Base-by-base conservation (phyloP, 1,284 basidiomycete genomes). In the Meripilus lineatus region DNA sequence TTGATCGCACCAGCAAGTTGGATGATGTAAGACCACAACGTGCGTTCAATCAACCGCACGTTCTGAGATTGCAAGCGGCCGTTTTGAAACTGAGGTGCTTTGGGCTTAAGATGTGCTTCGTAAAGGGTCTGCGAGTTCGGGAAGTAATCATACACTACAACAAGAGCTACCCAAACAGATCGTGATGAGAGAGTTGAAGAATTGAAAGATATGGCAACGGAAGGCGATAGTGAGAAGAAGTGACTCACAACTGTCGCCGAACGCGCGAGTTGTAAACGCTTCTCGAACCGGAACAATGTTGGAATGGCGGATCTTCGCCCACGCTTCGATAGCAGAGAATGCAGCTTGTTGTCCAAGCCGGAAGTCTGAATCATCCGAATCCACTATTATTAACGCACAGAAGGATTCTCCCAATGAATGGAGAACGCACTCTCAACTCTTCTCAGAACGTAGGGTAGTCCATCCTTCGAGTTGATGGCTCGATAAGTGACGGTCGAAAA, bases 191-290 rank as follows among this genome's bases (percentile, higher is more conserved):
- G 15, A 32, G 25, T 30, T 30, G n/a, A n/a, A 30, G 8, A 8
- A 10, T 30, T n/a, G 28, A 8, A 10, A n/a, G 28, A 30, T 8
- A 30, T 30, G 8, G 28, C 8, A n/a, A n/a, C n/a, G n/a, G n/a
- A n/a, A n/a, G n/a, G n/a, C n/a, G 23, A 24, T 17, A 26, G 25
- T 17, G 40, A 42, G 13, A 32, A n/a, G n/a, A 18, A 18, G 17
- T 17, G 5, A 73, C 84, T 48, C 57, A 94, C 93, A 97, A 55
- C 84, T 86, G 61, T 98, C 96, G 48, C 84, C 83, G 65, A 99
- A 99, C 0, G 90, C 83, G 33, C 88, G 79, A 1, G 94, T 96
- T 0, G 96, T 98, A 68, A 99, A 99, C 0, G 95, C 96, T 64
- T 99, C 96, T 37, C 81, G 79, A 6, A 98, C 72, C 15, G 80